These are phyloP conservation scores for Heliamphora exappendiculata DNA, from an alignment of 148 eudicot genomes.

Conservation along the genomic window DNA sequence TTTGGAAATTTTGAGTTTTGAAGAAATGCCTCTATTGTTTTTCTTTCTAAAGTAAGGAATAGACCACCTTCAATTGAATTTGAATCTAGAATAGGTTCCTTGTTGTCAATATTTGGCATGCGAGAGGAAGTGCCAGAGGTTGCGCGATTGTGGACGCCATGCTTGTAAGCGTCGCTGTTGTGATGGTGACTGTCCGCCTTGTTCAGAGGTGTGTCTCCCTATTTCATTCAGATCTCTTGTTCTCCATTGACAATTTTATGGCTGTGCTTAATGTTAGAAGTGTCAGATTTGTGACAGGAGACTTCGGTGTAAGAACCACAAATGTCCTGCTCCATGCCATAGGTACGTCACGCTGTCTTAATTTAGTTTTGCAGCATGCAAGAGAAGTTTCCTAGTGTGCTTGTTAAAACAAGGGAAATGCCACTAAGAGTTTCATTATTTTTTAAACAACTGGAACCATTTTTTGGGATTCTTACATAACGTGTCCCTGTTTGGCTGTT, in stretches of 20 bases:
- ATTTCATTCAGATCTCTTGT: background rate
- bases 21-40: background rate
- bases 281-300: slow-evolving; percentile 83
- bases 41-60: slow-evolving; percentile 9
- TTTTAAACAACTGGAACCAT: background rate
- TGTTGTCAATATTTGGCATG: slow-evolving; percentile 93
- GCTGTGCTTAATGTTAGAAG: slow-evolving; percentile 10
- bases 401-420: background rate
- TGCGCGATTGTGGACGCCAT: slow-evolving; percentile 96
- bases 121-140: slow-evolving; percentile 79
- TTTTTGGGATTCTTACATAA: background rate
- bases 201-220: slow-evolving; percentile 61
- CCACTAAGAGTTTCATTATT: background rate
- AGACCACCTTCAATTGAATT: slow-evolving; percentile 23
- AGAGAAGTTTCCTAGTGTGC: background rate
- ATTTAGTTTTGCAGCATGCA: background rate
- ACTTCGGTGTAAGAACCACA: slow-evolving; percentile 94
- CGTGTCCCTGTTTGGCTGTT: background rate
- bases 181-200: slow-evolving; percentile 93
- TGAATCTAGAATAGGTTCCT: slow-evolving; percentile 75
- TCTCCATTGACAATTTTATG: background rate
- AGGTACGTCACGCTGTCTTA: slow-evolving; percentile 40
- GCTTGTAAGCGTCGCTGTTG: slow-evolving; percentile 96
- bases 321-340: slow-evolving; percentile 95
- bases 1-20: background rate